Conservation (phyloP, 2,329 filamentous ascomycete genomes). For the Fusarium torulosum region DNA sequence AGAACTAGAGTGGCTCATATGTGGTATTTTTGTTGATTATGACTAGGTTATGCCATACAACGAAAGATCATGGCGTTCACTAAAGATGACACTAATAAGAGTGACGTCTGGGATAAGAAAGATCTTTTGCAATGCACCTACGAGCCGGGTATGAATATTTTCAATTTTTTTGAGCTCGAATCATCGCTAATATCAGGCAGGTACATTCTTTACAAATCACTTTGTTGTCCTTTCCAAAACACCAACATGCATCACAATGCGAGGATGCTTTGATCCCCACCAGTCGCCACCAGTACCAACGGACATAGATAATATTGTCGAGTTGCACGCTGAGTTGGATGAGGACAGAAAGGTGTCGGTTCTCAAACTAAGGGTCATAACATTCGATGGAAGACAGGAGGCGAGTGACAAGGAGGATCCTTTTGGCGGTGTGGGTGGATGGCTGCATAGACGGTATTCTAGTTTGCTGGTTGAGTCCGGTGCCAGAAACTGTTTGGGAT, state of each 20-base stretch:
- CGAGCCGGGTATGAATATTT: constrained; percentile 24
- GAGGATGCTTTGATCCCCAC: constrained; percentile 31
- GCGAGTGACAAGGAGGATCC: constrained; percentile 32
- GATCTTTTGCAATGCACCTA: constrained; percentile 34
- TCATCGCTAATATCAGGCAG: not conserved
- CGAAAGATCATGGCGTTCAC: constrained; percentile 24
- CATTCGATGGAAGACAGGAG: constrained; percentile 31
- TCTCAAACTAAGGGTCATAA: constrained; percentile 22
- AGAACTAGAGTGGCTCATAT: accelerated
- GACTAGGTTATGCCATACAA: constrained; percentile 25
- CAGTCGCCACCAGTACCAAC: constrained; percentile 1
- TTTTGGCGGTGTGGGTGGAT: constrained; percentile 34
- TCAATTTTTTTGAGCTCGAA: accelerated
- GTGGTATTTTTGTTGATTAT: accelerated
- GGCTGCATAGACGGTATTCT: constrained; percentile 37
- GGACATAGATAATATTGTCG: constrained; percentile 31
- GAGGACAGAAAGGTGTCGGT: not conserved
- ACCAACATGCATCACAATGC: constrained; percentile 24
- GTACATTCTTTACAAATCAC: constrained; percentile 41
- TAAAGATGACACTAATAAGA: constrained; percentile 17
- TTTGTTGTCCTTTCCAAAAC: constrained; percentile 32
- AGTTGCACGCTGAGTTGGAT: constrained; percentile 25
- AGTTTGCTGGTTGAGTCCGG: constrained; percentile 35
- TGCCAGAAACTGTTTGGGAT: constrained; percentile 33
- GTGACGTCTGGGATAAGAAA: constrained; percentile 37